Evolutionary conservation across 148 eudicot genomes (phyloP).

Genomic region (Bassia scoparia): DNA sequence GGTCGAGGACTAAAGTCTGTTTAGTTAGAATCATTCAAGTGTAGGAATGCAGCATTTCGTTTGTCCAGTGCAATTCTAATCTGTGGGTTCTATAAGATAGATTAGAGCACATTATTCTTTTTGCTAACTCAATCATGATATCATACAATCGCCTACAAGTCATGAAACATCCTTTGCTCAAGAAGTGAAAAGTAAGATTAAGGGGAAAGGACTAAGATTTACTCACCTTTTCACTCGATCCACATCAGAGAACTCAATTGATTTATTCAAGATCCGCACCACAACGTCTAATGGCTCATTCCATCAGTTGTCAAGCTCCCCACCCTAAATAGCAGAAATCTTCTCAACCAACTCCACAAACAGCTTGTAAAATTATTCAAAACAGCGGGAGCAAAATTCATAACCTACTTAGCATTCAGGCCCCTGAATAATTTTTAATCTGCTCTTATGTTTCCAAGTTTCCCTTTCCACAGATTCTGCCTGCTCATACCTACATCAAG

Average conservation of each 20-base stretch:
- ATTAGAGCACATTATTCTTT: too few species aligned
- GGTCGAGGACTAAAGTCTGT: too few species aligned
- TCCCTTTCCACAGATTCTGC: constrained; percentile 82
- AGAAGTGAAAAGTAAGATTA: too few species aligned
- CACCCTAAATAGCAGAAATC: constrained; percentile 51
- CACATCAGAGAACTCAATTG: constrained; percentile 90
- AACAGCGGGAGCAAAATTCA: neutral
- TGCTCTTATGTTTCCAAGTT: constrained; percentile 83
- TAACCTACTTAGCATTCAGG: constrained; percentile 82
- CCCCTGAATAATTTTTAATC: constrained; percentile 74
- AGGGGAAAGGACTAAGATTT: too few species aligned
- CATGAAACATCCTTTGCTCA: too few species aligned
- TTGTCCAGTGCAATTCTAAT: too few species aligned
- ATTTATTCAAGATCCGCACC: constrained; percentile 82
- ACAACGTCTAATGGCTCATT: constrained; percentile 78
- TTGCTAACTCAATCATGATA: too few species aligned
- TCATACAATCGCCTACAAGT: too few species aligned
- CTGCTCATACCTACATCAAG: constrained; percentile 73
- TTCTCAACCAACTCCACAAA: neutral
- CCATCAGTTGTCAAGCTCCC: constrained; percentile 86
- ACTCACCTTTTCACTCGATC: constrained; percentile 96
- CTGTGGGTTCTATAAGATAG: too few species aligned
- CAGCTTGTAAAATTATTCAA: neutral
- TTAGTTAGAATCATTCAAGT: too few species aligned
- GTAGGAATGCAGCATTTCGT: too few species aligned